Percentiles rank a stretch among this genome's conserved stretches.
Conservation (phyloP, 441 rosid species). For the Bocquillonia castaneifolia region DNA sequence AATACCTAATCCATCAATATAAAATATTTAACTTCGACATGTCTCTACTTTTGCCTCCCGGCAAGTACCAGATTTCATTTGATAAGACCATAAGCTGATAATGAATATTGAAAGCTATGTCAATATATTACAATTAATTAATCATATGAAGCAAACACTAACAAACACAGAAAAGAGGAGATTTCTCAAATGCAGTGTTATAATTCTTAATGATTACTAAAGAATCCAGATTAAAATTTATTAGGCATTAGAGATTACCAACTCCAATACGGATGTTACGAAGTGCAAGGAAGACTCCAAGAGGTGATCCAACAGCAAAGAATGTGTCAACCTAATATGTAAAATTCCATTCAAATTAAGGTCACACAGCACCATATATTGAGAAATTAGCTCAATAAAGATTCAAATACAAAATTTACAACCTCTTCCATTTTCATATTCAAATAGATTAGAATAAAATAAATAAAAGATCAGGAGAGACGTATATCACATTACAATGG, state of each 20-base stretch:
- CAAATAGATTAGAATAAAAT: not conserved
- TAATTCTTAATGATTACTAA: not conserved
- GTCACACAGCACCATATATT: not conserved
- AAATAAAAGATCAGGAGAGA: not conserved
- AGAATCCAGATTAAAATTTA: not conserved
- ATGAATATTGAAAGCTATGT: not conserved
- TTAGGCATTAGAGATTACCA: conserved; percentile 39
- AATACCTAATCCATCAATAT: not conserved
- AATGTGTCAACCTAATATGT: conserved; percentile 79
- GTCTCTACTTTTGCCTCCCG: not conserved
- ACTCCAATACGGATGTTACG: conserved; percentile 83
- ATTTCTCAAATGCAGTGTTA: not conserved
- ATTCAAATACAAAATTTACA: not conserved
- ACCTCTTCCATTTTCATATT: not conserved
- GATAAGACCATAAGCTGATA: not conserved
- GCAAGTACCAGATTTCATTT: not conserved
- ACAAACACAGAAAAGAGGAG: not conserved
- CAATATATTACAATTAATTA: not conserved
- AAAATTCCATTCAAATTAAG: conserved; percentile 19
- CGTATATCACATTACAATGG: too few relatives aligned
- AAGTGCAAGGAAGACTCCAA: conserved; percentile 91
- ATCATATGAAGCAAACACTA: not conserved
- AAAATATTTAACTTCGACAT: not conserved
- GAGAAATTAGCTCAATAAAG: not conserved
- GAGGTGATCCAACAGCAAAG: conserved; percentile 98